Evolutionary conservation across 306 rosid species (phyloP).

Genomic region (Pyrus betulifolia): DNA sequence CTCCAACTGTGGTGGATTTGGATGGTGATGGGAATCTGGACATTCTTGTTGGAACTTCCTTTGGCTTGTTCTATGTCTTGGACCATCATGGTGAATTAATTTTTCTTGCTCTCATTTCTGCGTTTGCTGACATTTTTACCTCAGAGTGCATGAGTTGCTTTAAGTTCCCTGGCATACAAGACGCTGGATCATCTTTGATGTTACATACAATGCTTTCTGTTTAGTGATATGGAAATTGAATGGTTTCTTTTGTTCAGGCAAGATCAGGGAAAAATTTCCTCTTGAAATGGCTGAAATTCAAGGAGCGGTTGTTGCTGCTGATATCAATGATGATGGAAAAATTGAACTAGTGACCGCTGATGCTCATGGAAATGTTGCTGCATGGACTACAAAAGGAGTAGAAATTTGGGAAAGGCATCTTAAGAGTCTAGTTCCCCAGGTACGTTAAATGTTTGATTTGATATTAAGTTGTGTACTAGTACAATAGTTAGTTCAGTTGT

Average conservation of each 20-base stretch:
- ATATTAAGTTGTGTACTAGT: neutral
- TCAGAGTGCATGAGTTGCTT: neutral
- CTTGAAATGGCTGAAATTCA: constrained; percentile 99
- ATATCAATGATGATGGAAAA: constrained; percentile 96
- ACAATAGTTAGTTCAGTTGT: neutral
- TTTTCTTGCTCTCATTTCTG: neutral
- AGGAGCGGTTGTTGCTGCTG: constrained; percentile 88
- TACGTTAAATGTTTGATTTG: constrained; percentile 16
- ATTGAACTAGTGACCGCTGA: constrained; percentile 88
- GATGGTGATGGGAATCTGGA: constrained; percentile 97
- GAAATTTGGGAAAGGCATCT: constrained; percentile 83
- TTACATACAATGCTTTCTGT: neutral
- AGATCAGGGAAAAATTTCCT: constrained; percentile 85
- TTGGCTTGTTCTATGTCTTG: constrained; percentile 84
- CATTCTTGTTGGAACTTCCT: constrained; percentile 92
- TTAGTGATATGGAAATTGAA: constrained; percentile 4
- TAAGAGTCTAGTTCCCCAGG: constrained; percentile 95
- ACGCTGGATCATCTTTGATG: neutral
- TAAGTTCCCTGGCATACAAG: neutral
- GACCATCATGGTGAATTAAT: constrained; percentile 74
- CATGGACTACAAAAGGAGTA: constrained; percentile 86
- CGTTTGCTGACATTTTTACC: neutral
- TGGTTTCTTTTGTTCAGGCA: constrained; percentile 49
- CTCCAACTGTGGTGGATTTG: constrained; percentile 87
- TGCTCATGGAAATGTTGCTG: constrained; percentile 93